Evolutionary conservation across 2,329 filamentous ascomycete species (phyloP), one percentile per base, ranked within the genome.

Genomic region (Fusarium cicatricum): DNA sequence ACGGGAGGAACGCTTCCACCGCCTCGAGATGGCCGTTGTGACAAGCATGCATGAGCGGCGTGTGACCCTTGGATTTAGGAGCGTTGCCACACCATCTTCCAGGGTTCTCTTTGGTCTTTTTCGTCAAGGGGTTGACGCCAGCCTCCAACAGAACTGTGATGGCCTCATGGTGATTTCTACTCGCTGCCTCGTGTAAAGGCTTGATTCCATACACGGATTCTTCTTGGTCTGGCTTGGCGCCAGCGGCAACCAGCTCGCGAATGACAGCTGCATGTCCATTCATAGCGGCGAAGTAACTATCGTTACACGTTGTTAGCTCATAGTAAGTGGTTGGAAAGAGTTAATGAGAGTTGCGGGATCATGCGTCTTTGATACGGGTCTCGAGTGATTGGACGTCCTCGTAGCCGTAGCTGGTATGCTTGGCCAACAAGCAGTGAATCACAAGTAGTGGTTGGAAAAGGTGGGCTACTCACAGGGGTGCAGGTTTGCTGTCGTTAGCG

Each of bases 151-250:
- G 58, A 2, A 65, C 47, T 14, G 47, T 55, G 4, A 75, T 65
- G 26, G 68, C 70, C 6, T 56, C 58, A 23, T 39, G 32, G 4
- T 55, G 44, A 32, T 75, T 75, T n/a, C 57, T 63, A 3, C 6
- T 50, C 2, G 74, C 72, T 11, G 75, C 75, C 34, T 60, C n/a
- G 39, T 77, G 73, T 1, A 78, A 54, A 7, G 76, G 72, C 17
- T 62, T 74, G 2, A 64, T 37, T 1, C 76, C 75, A 15, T 49
- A 2, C 7, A 14, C 4, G 4, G 37, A 44, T 2, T 69, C 55
- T 2, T 49, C 41, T n/a, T 46, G 28, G 43, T 74, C 60, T 11
- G 62, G 65, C 16, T 70, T 52, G 5, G 68, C 74, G 2, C 67
- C 70, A 14, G 63, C 54, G 2, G 46, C 48, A 9, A 72, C 19